phyloP scores from a whole-genome alignment of 208 protist species.

The Acanthamoeba castellanii region DNA sequence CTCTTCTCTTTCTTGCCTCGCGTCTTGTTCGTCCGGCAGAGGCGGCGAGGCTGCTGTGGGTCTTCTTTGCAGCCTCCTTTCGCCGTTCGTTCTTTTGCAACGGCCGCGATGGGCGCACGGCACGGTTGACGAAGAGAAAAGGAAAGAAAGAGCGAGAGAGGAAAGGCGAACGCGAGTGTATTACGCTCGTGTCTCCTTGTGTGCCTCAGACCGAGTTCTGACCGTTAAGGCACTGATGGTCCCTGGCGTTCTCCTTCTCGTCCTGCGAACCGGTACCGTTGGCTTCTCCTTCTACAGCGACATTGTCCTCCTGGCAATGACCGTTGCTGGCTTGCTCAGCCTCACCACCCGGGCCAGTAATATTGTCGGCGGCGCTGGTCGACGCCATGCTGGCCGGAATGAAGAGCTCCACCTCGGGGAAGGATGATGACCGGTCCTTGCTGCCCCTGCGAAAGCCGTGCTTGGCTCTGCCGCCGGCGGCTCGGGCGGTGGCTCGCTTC shows the following conservation, averaged over 20 bases:
- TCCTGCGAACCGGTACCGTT: background rate
- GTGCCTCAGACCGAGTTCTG: background rate
- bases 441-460: slow-evolving; percentile 4
- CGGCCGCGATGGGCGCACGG: no score
- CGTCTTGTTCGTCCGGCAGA: no score
- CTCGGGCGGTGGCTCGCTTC: slow-evolving; percentile 27
- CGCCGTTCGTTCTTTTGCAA: no score
- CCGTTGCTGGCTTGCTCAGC: background rate
- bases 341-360: background rate
- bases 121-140: no score
- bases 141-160: no score
- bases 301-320: background rate
- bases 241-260: background rate
- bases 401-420: slow-evolving; percentile 40
- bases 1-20: no score
- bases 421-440: background rate
- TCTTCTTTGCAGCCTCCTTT: no score
- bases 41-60: no score
- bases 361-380: background rate
- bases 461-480: background rate
- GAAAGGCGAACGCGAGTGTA: no score
- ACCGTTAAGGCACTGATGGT: background rate
- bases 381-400: slow-evolving; percentile 32
- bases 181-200: background rate
- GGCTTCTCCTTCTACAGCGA: background rate